Evolutionary conservation across 108 stramenopile species (phyloP).

Genomic region (Fistulifera pelliculosa): DNA sequence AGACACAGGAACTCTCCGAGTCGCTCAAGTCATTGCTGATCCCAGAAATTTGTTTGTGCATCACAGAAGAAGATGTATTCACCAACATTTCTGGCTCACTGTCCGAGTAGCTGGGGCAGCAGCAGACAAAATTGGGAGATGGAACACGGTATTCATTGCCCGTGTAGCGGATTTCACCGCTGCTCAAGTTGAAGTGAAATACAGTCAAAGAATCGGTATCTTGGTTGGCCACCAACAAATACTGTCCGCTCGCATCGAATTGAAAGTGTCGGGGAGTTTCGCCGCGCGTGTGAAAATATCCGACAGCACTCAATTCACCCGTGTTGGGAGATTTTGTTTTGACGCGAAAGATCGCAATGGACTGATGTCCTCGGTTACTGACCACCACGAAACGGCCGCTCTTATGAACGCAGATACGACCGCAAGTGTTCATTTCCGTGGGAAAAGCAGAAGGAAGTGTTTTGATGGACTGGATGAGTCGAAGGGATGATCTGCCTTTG

Average conservation of each 20-base stretch:
- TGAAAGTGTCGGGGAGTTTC: conserved; percentile 92
- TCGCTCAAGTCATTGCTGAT: no score
- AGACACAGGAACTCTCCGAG: no score
- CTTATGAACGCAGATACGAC: conserved; percentile 84
- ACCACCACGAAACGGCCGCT: conserved; percentile 85
- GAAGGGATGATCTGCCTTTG: conserved; percentile 65
- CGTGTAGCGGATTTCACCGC: conserved; percentile 81
- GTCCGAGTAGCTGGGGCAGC: conserved; percentile 48
- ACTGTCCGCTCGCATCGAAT: conserved; percentile 85
- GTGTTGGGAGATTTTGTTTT: conserved; percentile 45
- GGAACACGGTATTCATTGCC: conserved; percentile 87
- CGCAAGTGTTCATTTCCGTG: conserved; percentile 86
- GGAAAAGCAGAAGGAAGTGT: conserved; percentile 88
- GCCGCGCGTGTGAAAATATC: conserved; percentile 90
- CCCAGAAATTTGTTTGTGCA: no score
- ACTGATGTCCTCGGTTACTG: conserved; percentile 93
- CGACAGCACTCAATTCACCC: conserved; percentile 68
- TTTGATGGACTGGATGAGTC: conserved; percentile 78
- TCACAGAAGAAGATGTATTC: no score
- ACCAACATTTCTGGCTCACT: conserved; percentile 13
- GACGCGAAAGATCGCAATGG: conserved; percentile 80
- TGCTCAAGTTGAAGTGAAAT: conserved; percentile 79
- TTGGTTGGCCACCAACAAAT: conserved; percentile 90
- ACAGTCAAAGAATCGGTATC: conserved; percentile 84
- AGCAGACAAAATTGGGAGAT: conserved; percentile 90